phyloP scores from a whole-genome alignment of 495 filamentous ascomycete genomes.

The Penicillium cataractarum region DNA sequence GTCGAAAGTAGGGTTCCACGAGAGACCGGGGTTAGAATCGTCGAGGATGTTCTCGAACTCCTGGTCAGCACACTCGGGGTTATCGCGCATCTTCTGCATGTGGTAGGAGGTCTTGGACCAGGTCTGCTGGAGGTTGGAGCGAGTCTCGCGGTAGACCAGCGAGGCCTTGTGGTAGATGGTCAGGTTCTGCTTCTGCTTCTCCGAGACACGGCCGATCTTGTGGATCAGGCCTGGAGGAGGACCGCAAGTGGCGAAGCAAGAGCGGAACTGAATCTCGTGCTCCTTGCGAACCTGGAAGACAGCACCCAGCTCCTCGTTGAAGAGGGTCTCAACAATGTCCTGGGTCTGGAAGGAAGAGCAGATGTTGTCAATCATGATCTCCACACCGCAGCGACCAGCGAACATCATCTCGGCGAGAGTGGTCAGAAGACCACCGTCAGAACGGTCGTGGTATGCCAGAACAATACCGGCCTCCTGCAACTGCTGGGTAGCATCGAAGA shows the following conservation, averaged over 20 bases:
- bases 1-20: constrained; percentile 81
- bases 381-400: constrained; percentile 87
- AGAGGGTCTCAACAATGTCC: constrained; percentile 75
- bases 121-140: constrained; percentile 78
- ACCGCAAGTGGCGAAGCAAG: constrained; percentile 90
- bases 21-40: constrained; percentile 77
- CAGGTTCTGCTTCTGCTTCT: constrained; percentile 74
- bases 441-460: constrained; percentile 92
- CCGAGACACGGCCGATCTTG: constrained; percentile 76
- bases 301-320: constrained; percentile 97
- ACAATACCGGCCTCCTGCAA: constrained; percentile 86
- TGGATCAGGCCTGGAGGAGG: constrained; percentile 79
- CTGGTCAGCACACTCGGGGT: constrained; percentile 81
- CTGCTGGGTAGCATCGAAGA: constrained; percentile 85
- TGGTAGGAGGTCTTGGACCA: constrained; percentile 88
- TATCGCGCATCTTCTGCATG: constrained; percentile 91
- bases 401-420: constrained; percentile 98
- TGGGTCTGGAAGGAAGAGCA: constrained; percentile 54
- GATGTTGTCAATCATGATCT: constrained; percentile 80
- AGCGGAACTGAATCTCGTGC: constrained; percentile 81
- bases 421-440: constrained; percentile 91
- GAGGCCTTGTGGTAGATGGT: constrained; percentile 70
- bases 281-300: constrained; percentile 91
- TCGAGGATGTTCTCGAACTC: constrained; percentile 82
- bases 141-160: constrained; percentile 67